Conservation (phyloP, 768 basidiomycete species). For the Suillus placidus region DNA sequence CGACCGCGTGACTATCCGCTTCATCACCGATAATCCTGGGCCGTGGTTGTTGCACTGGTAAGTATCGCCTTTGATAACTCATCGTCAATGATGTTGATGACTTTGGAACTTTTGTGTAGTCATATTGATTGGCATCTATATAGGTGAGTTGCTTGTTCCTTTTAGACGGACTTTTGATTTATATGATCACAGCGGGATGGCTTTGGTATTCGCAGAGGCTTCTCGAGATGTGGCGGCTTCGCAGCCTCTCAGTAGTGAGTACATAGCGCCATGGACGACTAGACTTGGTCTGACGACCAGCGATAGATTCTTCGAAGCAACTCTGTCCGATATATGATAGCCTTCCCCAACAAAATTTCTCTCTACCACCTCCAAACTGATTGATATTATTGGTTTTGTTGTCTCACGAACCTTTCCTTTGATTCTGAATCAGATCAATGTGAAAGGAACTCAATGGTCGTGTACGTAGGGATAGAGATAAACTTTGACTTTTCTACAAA, state of each 20-base stretch:
- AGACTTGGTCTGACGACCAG: not conserved
- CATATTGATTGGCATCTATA: slow-evolving; percentile 3
- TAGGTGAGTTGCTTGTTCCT: not conserved
- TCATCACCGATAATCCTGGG: slow-evolving; percentile 4
- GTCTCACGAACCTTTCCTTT: not conserved
- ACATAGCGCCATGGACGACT: not conserved
- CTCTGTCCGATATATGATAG: slow-evolving; percentile 2
- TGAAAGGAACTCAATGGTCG: not conserved
- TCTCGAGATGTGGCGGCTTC: not conserved
- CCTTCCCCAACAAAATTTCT: slow-evolving; percentile 4
- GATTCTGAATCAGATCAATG: not conserved
- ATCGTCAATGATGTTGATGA: not conserved
- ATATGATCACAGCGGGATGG: not conserved
- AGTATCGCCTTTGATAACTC: not conserved
- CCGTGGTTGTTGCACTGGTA: slow-evolving; percentile 2
- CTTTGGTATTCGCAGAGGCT: not conserved
- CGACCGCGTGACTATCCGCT: slow-evolving; percentile 1
- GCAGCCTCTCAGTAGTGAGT: slow-evolving; percentile 1
- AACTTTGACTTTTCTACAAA: not conserved
- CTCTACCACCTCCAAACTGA: not conserved
- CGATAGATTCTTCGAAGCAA: slow-evolving; percentile 1
- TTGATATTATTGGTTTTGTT: not conserved
- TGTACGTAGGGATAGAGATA: not conserved
- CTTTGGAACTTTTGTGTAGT: not conserved
- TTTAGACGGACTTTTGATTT: not conserved